Evolutionary conservation across 768 basidiomycete species (phyloP), one percentile per base, ranked within the genome.

Genomic region (Mycena filopes): DNA sequence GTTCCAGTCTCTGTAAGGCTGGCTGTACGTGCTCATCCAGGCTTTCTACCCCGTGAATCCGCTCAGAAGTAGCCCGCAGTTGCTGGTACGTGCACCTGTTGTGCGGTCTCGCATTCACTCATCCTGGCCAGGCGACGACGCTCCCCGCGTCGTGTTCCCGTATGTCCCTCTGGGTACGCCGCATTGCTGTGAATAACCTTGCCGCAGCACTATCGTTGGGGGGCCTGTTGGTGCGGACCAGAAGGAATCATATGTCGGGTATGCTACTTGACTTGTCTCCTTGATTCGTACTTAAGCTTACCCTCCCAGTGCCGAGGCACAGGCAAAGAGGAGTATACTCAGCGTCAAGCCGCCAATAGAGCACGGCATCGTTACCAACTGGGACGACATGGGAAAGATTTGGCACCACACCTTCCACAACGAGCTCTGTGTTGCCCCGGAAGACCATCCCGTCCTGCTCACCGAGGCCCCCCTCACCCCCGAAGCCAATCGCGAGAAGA

Each of bases 211-310:
- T 82, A 87, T 89, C 66, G 89, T 91, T 89, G 88, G 31, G 31
- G 7, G 31, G 12, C 31, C 31, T 33, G 7, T 90, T 72, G 89
- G 89, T 66, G 89, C 89, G 88, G 87, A 87, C 66, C 87, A 89
- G 78, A 90, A 90, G 80, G 89, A 91, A 79, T 89, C 87, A 62
- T 91, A 89, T 79, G 88, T 91, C 64, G 89, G 87, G 86, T 88
- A 66, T 45, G 82, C 40, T 11, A 21, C 20, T 33, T 33, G 38
- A 23, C n/a, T n/a, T 21, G 23, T 33, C 10, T 58, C 31, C 4
- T 33, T 13, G 8, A 29, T 33, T 46, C 41, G 10, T 49, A 4
- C 1, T 25, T 59, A 63, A 38, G 54, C n/a, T n/a, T n/a, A n/a
- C 72, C 65, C 77, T 72, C 63, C 4, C 71, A 88, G 89, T 72